Base-by-base conservation (phyloP, 352 stramenopile species). In the Phytophthora podocarpi region DNA sequence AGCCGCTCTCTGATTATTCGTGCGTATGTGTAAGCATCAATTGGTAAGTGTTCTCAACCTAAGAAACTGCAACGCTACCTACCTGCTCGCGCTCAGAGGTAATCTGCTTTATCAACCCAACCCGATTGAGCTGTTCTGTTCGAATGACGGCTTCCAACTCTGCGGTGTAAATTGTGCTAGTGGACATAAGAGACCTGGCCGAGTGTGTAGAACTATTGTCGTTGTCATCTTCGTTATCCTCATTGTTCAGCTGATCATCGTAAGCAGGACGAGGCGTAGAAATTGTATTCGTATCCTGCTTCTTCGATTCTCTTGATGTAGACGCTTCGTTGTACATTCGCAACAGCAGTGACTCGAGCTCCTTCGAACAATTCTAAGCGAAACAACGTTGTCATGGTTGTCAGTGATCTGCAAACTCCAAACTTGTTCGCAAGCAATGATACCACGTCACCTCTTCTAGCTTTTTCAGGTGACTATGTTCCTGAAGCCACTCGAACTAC, bases 401-500 rank as follows among this genome's bases (percentile, higher is more conserved):
- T n/a, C n/a, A n/a, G n/a, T 39, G 8, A 27, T 27, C 7, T 42
- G 4, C 12, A 35, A 42, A 40, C 15, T 36, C 28, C 16, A 3
- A n/a, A n/a, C n/a, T n/a, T n/a, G n/a, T n/a, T 26, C 2, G 2
- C 11, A 53, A 58, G 20, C 3, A 27, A 10, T 16, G 24, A 12
- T 21, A 43, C 4, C 16, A 36, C 12, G 34, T 15, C 37, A 87
- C 81, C 55, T 88, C 79, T 60, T 91, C 81, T 11, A 91, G 61
- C 16, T 78, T 88, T 51, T 79, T 86, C 15, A 90, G 42, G 5
- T 87, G 72, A 4, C 57, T 76, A 18, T 87, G 72, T 23, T 93
- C 85, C 45, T 89, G 72, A 26, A 90, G 70, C 82, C 82, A 91
- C 32, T 90, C 78, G 54, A 83, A 90, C 72, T 88, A 16, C 11